Evolutionary conservation across 2,329 filamentous ascomycete genomes (phyloP), one percentile per base, ranked within the genome.

Genomic region (Claviceps monticola): DNA sequence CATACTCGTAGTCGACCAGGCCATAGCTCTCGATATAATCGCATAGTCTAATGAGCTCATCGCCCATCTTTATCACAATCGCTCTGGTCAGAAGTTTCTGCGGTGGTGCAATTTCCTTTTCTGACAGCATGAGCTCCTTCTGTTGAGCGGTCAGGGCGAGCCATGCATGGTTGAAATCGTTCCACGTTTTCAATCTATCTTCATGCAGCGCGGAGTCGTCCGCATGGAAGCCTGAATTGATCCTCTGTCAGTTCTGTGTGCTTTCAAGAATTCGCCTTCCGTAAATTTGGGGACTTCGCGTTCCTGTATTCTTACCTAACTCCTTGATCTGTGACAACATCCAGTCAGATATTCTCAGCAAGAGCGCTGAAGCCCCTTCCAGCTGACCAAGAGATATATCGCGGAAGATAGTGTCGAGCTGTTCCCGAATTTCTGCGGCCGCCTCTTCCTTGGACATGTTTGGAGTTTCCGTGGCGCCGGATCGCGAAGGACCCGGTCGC

Each of bases 1-100:
- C 93, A 71, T 95, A 94, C 62, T 97, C 86, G 65, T 97, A 98
- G 69, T 98, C 93, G 11, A 98, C 88, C 47, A 98, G 72, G n/a
- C 93, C 93, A 63, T 94, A 84, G 58, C 85, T 83, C 67, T 97
- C 91, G 56, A 97, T 79, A 49, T 79, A 79, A 64, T 97, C 89
- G 64, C 90, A 95, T 49, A 95, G 74, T 49, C 82, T 78, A 52
- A 95, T 78, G 34, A 98, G 69, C 60, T 95, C 85, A 51, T 84
- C 83, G 13, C 87, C 88, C 78, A 97, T 83, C 58, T 82, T 83
- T 60, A 86, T 81, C 48, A 97, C 74, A 23, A 74, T 77, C 2
- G 85, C 82, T 57, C 78, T 74, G 36, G 78, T 77, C 59, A 97
- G 76, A 13, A 93, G 66, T 50, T 71, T 82, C 56, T 83, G 79